Conservation (phyloP, 164 flowering plant species). For the Sextonia rubra region DNA sequence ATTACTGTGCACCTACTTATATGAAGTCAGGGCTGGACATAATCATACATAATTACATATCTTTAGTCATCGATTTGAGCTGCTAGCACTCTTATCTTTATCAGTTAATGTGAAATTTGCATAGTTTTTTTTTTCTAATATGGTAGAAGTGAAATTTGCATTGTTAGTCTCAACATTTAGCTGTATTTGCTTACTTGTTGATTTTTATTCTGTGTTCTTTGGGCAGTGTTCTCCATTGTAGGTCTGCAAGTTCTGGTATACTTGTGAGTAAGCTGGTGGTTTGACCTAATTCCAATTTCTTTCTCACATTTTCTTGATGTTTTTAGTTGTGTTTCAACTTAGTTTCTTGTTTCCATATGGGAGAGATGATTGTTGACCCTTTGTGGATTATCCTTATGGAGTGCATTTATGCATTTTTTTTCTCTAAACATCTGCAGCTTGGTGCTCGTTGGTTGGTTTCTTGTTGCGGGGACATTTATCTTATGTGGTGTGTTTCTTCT, state of each 20-base stretch:
- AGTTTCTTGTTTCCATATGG: not conserved
- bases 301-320: not conserved
- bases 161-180: not conserved
- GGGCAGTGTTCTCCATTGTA: conserved; percentile 76
- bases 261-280: conserved; percentile 44
- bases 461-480: conserved; percentile 79
- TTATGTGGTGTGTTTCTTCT: conserved; percentile 85
- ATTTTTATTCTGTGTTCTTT: conserved; percentile 8
- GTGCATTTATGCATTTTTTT: not conserved
- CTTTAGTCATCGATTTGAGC: not conserved
- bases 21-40: not conserved
- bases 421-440: conserved; percentile 42
- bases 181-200: not conserved
- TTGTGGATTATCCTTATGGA: not conserved
- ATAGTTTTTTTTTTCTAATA: no score
- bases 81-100: not conserved
- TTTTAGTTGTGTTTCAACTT: not conserved
- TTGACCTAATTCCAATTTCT: not conserved
- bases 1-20: not conserved
- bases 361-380: not conserved
- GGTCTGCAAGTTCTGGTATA: conserved; percentile 73
- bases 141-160: not conserved
- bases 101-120: not conserved
- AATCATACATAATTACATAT: not conserved
- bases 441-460: conserved; percentile 87